Percentiles rank a stretch among this genome's conserved stretches.
phyloP scores from a whole-genome alignment of 2,329 filamentous ascomycete species.

The Stemphylium lycopersici region DNA sequence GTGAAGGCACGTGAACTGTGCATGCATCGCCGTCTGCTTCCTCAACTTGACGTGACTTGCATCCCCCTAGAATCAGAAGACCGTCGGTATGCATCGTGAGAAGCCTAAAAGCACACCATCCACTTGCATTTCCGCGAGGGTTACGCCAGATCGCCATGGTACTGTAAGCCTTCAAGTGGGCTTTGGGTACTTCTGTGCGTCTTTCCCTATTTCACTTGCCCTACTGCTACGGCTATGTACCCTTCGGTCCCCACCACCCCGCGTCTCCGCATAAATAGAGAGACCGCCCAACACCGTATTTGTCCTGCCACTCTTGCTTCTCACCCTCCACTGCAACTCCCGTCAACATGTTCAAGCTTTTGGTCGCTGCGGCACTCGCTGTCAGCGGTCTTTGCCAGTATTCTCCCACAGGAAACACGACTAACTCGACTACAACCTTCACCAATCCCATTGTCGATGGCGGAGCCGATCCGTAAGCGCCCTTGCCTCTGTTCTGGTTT shows the following conservation, averaged over 20 bases:
- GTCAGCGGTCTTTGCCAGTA: constrained; percentile 26
- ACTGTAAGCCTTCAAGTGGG: not conserved
- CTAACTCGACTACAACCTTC: constrained; percentile 43
- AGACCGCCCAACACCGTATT: not conserved
- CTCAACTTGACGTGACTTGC: not conserved
- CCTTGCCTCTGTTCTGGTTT: too few relatives aligned
- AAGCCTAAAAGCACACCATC: not conserved
- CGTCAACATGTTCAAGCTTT: constrained; percentile 26
- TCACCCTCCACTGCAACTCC: not conserved
- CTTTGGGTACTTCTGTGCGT: not conserved
- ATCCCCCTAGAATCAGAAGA: too few relatives aligned
- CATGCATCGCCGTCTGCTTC: not conserved
- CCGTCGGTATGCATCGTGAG: not conserved
- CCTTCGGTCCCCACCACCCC: constrained; percentile 9
- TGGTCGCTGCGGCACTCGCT: constrained; percentile 27
- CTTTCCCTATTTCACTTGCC: constrained; percentile 8
- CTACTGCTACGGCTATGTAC: not conserved
- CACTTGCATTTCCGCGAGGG: not conserved
- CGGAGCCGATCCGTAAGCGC: constrained; percentile 54
- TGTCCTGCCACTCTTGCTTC: not conserved
- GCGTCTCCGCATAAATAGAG: constrained; percentile 10
- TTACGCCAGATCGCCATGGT: not conserved
- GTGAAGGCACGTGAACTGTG: too few relatives aligned
- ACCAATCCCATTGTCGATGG: constrained; percentile 53
- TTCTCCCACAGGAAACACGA: constrained; percentile 15